A percentile compares a stretch with the other conserved stretches of the same genome.
phyloP scores from a whole-genome alignment of 345 rosid species.

The Salix udensis region DNA sequence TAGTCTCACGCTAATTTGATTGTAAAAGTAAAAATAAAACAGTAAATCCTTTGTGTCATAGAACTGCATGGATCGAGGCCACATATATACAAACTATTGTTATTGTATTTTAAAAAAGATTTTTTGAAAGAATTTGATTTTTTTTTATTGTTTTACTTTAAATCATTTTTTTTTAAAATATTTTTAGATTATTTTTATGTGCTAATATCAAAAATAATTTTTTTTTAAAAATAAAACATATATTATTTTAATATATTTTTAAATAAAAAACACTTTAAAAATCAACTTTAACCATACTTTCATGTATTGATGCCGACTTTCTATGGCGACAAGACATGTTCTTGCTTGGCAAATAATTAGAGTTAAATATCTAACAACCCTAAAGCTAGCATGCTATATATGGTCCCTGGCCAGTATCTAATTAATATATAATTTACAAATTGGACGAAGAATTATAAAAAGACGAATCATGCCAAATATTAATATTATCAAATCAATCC shows the following conservation, averaged over 20 bases:
- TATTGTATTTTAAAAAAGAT: too few species aligned
- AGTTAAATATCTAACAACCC: constrained; percentile 28
- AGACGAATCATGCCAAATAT: neutral
- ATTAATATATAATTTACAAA: neutral
- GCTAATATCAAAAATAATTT: too few species aligned
- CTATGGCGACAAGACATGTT: constrained; percentile 18
- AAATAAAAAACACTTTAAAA: too few species aligned
- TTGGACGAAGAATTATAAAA: neutral
- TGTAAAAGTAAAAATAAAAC: too few species aligned
- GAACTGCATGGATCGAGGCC: neutral
- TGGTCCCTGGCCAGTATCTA: constrained; percentile 18
- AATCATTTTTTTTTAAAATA: too few species aligned
- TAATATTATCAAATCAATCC: neutral
- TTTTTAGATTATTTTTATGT: too few species aligned
- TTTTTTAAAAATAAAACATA: accelerated
- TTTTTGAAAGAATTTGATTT: too few species aligned
- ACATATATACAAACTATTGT: neutral
- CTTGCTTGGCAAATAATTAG: constrained; percentile 10
- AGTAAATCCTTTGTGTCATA: neutral
- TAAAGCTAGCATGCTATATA: constrained; percentile 1
- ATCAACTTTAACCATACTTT: too few species aligned
- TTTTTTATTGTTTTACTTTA: too few species aligned
- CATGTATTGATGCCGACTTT: neutral
- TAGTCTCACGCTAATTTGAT: too few species aligned
- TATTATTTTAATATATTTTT: too few species aligned